Base-by-base conservation (phyloP, 2,329 filamentous ascomycete species). In the Fusarium torreyae region DNA sequence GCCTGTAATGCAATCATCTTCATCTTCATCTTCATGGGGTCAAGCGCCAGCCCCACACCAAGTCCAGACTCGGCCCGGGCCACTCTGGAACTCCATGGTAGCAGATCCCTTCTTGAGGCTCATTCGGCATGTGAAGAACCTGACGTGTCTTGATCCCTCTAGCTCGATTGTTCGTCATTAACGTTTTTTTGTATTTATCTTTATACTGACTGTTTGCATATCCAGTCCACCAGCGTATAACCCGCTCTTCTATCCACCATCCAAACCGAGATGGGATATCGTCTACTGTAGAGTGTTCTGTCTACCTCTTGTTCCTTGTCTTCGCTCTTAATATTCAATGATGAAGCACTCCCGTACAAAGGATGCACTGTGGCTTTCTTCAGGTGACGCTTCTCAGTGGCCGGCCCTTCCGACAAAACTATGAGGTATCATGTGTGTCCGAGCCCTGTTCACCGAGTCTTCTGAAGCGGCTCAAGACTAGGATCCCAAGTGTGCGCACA, bases 341-440 rank as follows among this genome's bases (percentile, higher is more conserved):
- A 34, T 40, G 28, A 50, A 45, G 24, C 26, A 66, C 33, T 49
- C 49, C 57, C 40, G 31, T 56, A 49, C 22, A 31, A 33, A 45
- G 33, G 48, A 24, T 45, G 40, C 52, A 36, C 17, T 36, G 24
- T 45, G 43, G 57, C 51, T 46, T 56, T 44, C 65, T 54, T 53
- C 45, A 38, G 46, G 38, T 50, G 59, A 57, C 61, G 38, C 18
- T 46, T 55, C 24, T n/a, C 40, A 20, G n/a, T 33, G 24, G 31
- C 66, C 52, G 42, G 15, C 40, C 42, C 22, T 60, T 54, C 65
- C 55, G 66, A 34, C 48, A 33, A 42, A 50, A 56, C 39, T 63
- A 24, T 28, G 28, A 62, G 60, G 65, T 57, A 69, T 68, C 61
- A 46, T 66, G 46, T 42, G 39, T 53, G 43, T 49, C 62, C 57